Evolutionary conservation across 352 stramenopile genomes (phyloP).

Genomic region (Phytopythium oedochilum): DNA sequence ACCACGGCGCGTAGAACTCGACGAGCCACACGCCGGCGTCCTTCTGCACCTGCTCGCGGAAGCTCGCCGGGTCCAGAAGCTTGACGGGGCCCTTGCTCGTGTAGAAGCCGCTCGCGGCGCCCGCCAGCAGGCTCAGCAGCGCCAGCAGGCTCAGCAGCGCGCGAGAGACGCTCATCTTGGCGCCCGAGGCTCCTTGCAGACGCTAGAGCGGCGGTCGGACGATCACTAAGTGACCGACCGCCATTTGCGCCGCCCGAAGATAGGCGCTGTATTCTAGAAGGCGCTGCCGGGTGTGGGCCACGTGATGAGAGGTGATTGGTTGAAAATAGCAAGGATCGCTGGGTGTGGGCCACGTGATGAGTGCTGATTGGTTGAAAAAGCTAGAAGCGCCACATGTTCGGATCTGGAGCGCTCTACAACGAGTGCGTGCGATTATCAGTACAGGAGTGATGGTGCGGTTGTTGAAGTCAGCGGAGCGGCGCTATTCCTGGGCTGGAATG

Average conservation of each 20-base stretch:
- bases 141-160: constrained; percentile 15
- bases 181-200: background rate
- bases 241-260: too few relatives aligned
- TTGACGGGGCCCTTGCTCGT: constrained; percentile 59
- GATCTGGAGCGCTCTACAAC: constrained; percentile 1
- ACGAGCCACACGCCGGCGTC: constrained; percentile 89
- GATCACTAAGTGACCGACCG: too few relatives aligned
- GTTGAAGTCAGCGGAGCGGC: background rate
- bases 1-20: constrained; percentile 95
- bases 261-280: too few relatives aligned
- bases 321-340: background rate
- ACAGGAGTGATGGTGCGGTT: background rate
- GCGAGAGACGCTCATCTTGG: background rate
- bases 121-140: constrained; percentile 28
- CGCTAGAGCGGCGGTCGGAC: background rate
- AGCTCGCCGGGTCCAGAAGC: constrained; percentile 63
- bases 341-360: background rate
- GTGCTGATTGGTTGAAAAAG: background rate
- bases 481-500: background rate
- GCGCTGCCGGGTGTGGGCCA: constrained; percentile 5
- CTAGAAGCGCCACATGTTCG: background rate
- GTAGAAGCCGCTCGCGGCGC: constrained; percentile 48
- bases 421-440: background rate
- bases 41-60: constrained; percentile 66
- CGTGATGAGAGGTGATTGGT: constrained; percentile 22